Conservation (phyloP, 768 basidiomycete species). For the Bullera alba region DNA sequence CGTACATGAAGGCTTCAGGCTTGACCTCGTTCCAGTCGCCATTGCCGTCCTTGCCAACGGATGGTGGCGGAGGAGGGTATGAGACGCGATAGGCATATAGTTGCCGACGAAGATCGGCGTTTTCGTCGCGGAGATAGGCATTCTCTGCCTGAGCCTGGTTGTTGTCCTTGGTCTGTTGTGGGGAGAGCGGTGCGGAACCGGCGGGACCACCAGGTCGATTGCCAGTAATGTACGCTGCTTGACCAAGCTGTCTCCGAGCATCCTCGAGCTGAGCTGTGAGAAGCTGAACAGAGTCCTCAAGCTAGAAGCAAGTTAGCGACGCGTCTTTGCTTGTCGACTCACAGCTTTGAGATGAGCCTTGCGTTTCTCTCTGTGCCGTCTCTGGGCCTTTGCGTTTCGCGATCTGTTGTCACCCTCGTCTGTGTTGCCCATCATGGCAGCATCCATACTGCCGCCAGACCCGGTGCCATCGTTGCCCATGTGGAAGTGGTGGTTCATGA, state of each 20-base stretch:
- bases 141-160: constrained; percentile 28
- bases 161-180: constrained; percentile 19
- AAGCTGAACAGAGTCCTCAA: constrained; percentile 37
- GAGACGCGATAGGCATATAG: constrained; percentile 9
- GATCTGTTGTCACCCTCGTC: constrained; percentile 38
- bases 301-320: constrained; percentile 12
- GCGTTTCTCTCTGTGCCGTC: constrained; percentile 42
- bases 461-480: background rate
- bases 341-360: constrained; percentile 42
- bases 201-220: background rate
- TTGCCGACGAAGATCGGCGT: constrained; percentile 29
- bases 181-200: constrained; percentile 4
- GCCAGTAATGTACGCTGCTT: constrained; percentile 7
- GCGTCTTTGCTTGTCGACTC: constrained; percentile 11
- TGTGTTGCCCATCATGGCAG: background rate
- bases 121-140: constrained; percentile 37
- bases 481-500: background rate
- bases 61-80: constrained; percentile 2
- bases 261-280: constrained; percentile 37
- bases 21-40: constrained; percentile 8
- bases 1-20: background rate
- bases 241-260: constrained; percentile 28
- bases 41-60: background rate
- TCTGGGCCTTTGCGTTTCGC: constrained; percentile 43
- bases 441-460: background rate